phyloP scores from a whole-genome alignment of 2,329 filamentous ascomycete genomes.

The Pyricularia sp. region DNA sequence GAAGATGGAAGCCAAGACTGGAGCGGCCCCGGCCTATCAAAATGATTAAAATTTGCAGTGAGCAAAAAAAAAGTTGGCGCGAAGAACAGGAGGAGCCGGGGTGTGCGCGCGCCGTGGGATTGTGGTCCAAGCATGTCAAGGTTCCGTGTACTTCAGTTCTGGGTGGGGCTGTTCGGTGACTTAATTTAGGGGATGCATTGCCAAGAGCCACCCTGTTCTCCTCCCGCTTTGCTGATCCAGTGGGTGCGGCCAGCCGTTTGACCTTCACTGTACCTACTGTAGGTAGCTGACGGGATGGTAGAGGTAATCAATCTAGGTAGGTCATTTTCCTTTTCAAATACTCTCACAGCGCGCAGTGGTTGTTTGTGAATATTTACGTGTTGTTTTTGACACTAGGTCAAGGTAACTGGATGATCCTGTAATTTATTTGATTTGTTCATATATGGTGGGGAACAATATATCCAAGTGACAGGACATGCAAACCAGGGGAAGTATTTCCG shows the following conservation, averaged over 20 bases:
- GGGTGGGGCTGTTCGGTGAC: slow-evolving; percentile 1
- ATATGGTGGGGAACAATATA: too few relatives aligned
- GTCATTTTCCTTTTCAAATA: neutral
- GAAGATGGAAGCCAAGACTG: neutral
- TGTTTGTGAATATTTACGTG: neutral
- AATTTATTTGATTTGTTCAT: too few relatives aligned
- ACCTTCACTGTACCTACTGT: neutral
- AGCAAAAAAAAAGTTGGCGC: neutral
- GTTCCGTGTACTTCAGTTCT: neutral
- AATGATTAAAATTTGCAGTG: neutral
- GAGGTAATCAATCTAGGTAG: too few relatives aligned
- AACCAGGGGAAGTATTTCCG: neutral
- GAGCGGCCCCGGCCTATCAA: slow-evolving; percentile 2
- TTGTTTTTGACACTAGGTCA: too few relatives aligned
- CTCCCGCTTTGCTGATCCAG: neutral
- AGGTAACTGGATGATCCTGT: too few relatives aligned
- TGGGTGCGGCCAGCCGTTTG: neutral
- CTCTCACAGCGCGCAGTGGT: neutral
- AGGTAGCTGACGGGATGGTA: neutral
- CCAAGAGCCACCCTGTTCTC: neutral
- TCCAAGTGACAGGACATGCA: neutral
- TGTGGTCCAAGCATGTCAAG: neutral
- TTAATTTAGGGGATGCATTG: slow-evolving; percentile 1
- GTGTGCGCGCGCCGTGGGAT: neutral
- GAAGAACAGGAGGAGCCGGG: neutral